A percentile compares a stretch with the other conserved stretches of the same genome.
phyloP scores from a whole-genome alignment of 2,329 filamentous ascomycete genomes.

The Fusarium sp. region DNA sequence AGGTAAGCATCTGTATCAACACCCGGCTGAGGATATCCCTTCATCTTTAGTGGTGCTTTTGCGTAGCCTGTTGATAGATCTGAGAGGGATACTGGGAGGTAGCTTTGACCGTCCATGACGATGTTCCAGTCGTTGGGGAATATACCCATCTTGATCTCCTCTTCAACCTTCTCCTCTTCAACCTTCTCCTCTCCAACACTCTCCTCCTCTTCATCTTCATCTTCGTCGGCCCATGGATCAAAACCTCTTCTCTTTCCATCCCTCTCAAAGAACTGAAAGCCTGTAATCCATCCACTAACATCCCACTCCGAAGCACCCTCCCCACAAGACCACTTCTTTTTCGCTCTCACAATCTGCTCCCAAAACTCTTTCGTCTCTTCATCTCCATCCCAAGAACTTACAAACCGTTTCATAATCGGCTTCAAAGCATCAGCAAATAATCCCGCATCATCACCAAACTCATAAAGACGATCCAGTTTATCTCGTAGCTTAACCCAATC shows the following conservation, averaged over 20 bases:
- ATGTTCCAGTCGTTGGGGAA: slow-evolving; percentile 15
- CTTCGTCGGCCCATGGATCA: background rate
- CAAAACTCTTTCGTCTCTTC: slow-evolving; percentile 55
- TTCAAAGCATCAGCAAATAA: slow-evolving; percentile 53
- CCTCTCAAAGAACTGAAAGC: slow-evolving; percentile 58
- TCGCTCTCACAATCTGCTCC: slow-evolving; percentile 54
- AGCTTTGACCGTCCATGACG: slow-evolving; percentile 47
- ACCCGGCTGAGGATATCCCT: slow-evolving; percentile 45
- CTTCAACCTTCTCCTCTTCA: too few relatives aligned
- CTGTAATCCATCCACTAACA: slow-evolving; percentile 61
- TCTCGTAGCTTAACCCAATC: slow-evolving; percentile 56
- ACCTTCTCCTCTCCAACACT: too few relatives aligned
- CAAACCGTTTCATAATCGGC: slow-evolving; percentile 59
- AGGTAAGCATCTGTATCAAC: slow-evolving; percentile 49
- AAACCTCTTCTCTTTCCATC: slow-evolving; percentile 45
- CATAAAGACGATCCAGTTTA: slow-evolving; percentile 56
- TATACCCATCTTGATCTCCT: slow-evolving; percentile 3
- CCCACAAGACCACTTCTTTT: slow-evolving; percentile 47
- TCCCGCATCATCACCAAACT: slow-evolving; percentile 57
- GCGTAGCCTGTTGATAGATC: slow-evolving; percentile 54
- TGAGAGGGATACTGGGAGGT: slow-evolving; percentile 44
- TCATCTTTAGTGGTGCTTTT: slow-evolving; percentile 53
- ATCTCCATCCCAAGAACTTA: slow-evolving; percentile 56
- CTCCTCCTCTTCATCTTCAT: background rate
- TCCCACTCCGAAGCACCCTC: slow-evolving; percentile 49